Conservation (phyloP, 352 stramenopile genomes). For the Pythium pyrilobum region DNA sequence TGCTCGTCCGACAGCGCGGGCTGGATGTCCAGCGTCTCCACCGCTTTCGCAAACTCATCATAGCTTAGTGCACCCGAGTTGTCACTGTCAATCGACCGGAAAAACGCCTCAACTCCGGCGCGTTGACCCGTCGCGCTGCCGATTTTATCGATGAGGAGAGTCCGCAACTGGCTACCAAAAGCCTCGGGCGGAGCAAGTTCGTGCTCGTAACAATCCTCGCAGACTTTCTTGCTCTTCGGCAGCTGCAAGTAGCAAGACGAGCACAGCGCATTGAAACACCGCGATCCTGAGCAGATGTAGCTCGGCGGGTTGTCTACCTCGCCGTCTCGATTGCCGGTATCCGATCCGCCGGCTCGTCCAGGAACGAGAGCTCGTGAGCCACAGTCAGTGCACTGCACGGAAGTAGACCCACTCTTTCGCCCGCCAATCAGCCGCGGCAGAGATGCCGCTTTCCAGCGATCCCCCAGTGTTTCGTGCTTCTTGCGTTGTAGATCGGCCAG, state of each 20-base stretch:
- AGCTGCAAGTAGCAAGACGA: conserved; percentile 39
- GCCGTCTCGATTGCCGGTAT: background rate
- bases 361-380: conserved; percentile 26
- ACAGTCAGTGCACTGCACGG: conserved; percentile 59
- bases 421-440: conserved; percentile 74
- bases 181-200: conserved; percentile 39
- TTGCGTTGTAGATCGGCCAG: conserved; percentile 38
- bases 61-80: conserved; percentile 47
- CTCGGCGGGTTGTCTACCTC: background rate
- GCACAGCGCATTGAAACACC: conserved; percentile 62
- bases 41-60: conserved; percentile 51
- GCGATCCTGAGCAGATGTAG: conserved; percentile 41
- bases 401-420: conserved; percentile 51
- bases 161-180: conserved; percentile 56
- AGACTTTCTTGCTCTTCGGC: conserved; percentile 45
- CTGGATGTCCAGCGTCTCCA: conserved; percentile 45
- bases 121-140: conserved; percentile 31
- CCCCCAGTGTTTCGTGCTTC: conserved; percentile 56
- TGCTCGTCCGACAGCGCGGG: conserved; percentile 46
- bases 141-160: conserved; percentile 62
- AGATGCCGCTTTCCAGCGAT: conserved; percentile 39
- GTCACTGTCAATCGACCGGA: conserved; percentile 53
- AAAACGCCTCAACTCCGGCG: conserved; percentile 37
- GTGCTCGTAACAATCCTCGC: conserved; percentile 73
- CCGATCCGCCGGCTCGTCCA: conserved; percentile 18